Base-by-base conservation (phyloP, 371 early-diverging fungal genomes). In the Entomophthora muscae region DNA sequence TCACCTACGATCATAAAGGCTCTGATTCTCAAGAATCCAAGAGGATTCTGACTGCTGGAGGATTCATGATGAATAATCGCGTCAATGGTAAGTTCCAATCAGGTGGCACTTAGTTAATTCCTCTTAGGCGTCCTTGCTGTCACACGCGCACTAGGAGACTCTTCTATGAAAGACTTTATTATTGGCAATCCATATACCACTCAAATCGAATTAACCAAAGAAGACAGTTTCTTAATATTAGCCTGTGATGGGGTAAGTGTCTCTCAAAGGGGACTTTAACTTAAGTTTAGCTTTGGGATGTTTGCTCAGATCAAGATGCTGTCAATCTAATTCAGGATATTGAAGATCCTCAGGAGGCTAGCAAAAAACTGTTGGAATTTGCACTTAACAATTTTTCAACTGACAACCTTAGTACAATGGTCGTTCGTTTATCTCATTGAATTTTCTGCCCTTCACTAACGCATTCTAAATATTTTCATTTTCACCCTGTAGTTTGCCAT, bases 1-100 rank as follows among this genome's bases (percentile, higher is more conserved):
- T 98, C 23, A 88, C 95, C 1, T 98, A 96, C 67, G 98, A 98
- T 72, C 98, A 98, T 73, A 98, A 98, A 73, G 98, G 97, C 27
- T 85, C 87, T 21, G 97, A 98, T 71, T 71, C 77, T 22, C 78
- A 78, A 58, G 98, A 98, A 72, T 83, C 84, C 30, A 82, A 87
- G 63, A 83, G 98, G 63, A 90, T 98, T 55, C 75, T 83, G 42
- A 91, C 91, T 53, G 78, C 89, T 17, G 97, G 97, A 33, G 98
- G 98, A 21, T 95, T 93, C 73, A 84, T 98, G 64, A 86, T 96
- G 80, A 95, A 96, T 69, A 88, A 90, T 65, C 84, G 98, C 3
- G 98, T 98, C n/a, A 98, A 97, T 71, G 98, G 97, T 85, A 69
- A 32, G 66, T 58, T 27, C 22, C 58, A 3, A 53, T 13, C 32